Evolutionary conservation across 2,329 filamentous ascomycete species (phyloP), one percentile per base, ranked within the genome.

Genomic region (Penicillium sp.): DNA sequence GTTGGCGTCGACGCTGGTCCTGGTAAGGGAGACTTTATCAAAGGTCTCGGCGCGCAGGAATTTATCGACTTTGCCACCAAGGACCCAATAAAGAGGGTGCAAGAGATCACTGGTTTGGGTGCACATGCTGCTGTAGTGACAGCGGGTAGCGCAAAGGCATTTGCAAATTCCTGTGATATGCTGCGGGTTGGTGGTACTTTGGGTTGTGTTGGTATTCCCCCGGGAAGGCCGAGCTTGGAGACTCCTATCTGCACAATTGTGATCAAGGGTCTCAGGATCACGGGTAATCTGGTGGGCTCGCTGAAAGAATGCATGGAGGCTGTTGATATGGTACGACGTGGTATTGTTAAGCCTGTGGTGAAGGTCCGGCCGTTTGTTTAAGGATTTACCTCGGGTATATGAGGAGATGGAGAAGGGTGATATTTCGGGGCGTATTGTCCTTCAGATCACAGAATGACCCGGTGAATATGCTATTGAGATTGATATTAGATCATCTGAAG

Each of bases 271-370:
- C 56, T 79, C 31, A 73, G 64, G 50, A 74, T 79, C 44, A 72
- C 70, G 3, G 76, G 76, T 1, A 79, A 78, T 48, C 63, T 79
- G 37, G 72, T 79, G 5, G 77, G 76, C 0, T 77, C 72, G 5
- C 59, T 79, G 59, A 76, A 75, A 56, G 78, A 79, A 58, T 78
- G 76, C 42, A 68, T 78, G 63, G 77, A 79, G 56, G 77, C 77
- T 0, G 76, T 79, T 20, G 75, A 78, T 34, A 59, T 77, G 54
- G 76, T 79, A 1, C 64, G 73, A 37, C 67, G 66, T 3, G 76
- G 76, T 0, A 60, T 76, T 24, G 74, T 79, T 7, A 78, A 73
- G 48, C 76, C 77, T 26, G 72, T 71, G 42, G 68, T 78, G 26
- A 66, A 71, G 45, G 67, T 79, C 14, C 68, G 76, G n/a, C 64